Base-by-base conservation (phyloP, 768 basidiomycete species). In the Lactarius evosmus region DNA sequence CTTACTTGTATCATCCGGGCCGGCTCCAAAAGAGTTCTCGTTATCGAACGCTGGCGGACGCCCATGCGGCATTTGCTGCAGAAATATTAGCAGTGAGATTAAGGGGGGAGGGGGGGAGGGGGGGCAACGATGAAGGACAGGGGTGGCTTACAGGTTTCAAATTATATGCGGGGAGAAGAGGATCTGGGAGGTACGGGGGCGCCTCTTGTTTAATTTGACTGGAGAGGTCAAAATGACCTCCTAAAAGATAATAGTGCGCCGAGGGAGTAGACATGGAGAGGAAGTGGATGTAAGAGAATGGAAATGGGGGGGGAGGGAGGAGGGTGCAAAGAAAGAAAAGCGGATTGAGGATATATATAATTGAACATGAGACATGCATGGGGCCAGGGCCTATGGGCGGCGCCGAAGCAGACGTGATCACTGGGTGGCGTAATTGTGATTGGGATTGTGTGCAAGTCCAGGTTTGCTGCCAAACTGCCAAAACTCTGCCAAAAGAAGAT, bases 311-410 rank as follows among this genome's bases (percentile, higher is more conserved):
- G 27, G 32, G 19, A 49, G 7, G 34, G 27, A 33, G 40, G 33
- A 14, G 33, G 22, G 52, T 19, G 7, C 32, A 32, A 33, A 7
- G 29, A 32, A 9, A 53, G 52, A 7, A 22, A 53, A 8, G 46
- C 9, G 22, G 44, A 46, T 25, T 44, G n/a, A 44, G 63, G 59
- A 61, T 56, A 65, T 65, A 65, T 65, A 61, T 56, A 44, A 44
- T 16, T 22, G 22, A 3, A 19, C 32, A 53, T 53, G 52, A 29
- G 49, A 17, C 19, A 3, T 29, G 25, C 17, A 16, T 1, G 36
- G 36, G 36, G 36, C 36, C 36, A n/a, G 41, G n/a, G 44, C 3
- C n/a, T 9, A 7, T 44, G 41, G 44, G 44, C n/a, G 44, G 44
- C 44, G 22, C 41, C 19, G 19, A 36, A 16, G 36, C 12, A 16